Evolutionary conservation across 164 flowering plant species (phyloP).

Genomic region (Dillenia suffruticosa): DNA sequence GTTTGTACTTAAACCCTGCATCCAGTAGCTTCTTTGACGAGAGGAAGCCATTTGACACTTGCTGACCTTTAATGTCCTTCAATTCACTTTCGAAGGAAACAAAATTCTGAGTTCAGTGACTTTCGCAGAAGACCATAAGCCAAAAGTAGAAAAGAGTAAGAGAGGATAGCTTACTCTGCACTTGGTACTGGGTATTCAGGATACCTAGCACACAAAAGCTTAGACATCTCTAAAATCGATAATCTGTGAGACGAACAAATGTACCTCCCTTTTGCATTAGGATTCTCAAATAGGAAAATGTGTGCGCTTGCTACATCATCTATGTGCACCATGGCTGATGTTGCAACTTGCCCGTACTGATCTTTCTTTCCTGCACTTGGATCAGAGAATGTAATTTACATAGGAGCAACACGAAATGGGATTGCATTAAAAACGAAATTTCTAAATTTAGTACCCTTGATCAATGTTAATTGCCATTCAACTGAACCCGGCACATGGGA

Average conservation of each 20-base stretch:
- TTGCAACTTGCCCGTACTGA: no score
- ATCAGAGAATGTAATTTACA: no score
- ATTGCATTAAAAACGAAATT: no score
- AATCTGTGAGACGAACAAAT: conserved; percentile 15
- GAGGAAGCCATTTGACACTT: conserved; percentile 7
- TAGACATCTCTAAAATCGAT: conserved; percentile 13
- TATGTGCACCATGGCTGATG: conserved; percentile 15
- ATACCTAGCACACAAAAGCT: conserved; percentile 25
- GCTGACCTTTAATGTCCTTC: conserved; percentile 3
- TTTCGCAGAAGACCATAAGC: no score
- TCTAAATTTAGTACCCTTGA: no score
- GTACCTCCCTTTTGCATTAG: conserved; percentile 16
- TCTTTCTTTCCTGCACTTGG: no score
- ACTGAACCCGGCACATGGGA: no score
- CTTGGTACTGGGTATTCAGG: conserved; percentile 35
- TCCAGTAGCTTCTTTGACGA: conserved; percentile 48
- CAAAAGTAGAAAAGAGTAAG: no score
- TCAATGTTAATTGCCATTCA: no score
- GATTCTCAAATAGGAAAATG: conserved; percentile 16
- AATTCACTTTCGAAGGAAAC: conserved; percentile 3
- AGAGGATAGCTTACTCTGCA: conserved; percentile 27
- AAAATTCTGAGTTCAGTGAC: not conserved
- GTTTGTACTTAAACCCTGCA: conserved; percentile 41
- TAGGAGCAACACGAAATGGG: no score
- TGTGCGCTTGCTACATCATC: conserved; percentile 22